These are phyloP conservation scores for Coriolopsis trogii DNA, from an alignment of 1,284 basidiomycete genomes.

Conservation along the genomic window DNA sequence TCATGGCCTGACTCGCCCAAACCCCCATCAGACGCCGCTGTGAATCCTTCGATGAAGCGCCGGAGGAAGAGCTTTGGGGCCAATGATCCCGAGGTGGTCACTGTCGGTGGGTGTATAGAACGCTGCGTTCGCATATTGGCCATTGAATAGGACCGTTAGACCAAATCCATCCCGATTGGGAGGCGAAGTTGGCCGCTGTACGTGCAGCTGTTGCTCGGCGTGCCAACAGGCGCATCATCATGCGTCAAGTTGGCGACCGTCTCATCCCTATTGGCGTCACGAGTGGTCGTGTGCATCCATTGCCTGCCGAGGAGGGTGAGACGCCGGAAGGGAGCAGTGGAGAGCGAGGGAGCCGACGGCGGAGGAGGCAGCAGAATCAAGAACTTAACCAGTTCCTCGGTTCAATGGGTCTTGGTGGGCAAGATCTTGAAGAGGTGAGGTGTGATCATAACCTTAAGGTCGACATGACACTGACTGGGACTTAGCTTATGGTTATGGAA, in stretches of 20 bases:
- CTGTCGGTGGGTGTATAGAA: conserved; percentile 74
- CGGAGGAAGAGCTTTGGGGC: conserved; percentile 79
- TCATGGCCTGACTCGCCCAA: conserved; percentile 56
- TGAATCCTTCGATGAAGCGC: conserved; percentile 59
- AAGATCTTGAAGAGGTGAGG: conserved; percentile 88
- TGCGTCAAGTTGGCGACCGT: conserved; percentile 97
- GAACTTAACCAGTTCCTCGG: conserved; percentile 62
- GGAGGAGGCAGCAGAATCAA: conserved; percentile 54
- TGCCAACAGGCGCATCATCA: conserved; percentile 95
- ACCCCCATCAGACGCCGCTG: conserved; percentile 36
- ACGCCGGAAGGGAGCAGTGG: conserved; percentile 43
- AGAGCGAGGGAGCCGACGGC: conserved; percentile 51
- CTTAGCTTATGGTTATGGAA: conserved; percentile 96
- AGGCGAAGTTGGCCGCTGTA: conserved; percentile 87
- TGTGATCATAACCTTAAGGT: neutral
- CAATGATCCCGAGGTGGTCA: conserved; percentile 86
- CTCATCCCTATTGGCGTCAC: conserved; percentile 97
- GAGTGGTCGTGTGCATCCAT: conserved; percentile 72
- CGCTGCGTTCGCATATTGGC: too few species aligned
- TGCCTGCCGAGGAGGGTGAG: conserved; percentile 58
- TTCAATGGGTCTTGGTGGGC: conserved; percentile 70
- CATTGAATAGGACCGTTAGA: conserved; percentile 60
- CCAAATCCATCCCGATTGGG: conserved; percentile 94
- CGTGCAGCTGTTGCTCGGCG: conserved; percentile 86
- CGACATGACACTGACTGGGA: neutral